These are phyloP conservation scores for Hibiscus syriacus DNA, from an alignment of 345 rosid genomes.

Conservation along the genomic window DNA sequence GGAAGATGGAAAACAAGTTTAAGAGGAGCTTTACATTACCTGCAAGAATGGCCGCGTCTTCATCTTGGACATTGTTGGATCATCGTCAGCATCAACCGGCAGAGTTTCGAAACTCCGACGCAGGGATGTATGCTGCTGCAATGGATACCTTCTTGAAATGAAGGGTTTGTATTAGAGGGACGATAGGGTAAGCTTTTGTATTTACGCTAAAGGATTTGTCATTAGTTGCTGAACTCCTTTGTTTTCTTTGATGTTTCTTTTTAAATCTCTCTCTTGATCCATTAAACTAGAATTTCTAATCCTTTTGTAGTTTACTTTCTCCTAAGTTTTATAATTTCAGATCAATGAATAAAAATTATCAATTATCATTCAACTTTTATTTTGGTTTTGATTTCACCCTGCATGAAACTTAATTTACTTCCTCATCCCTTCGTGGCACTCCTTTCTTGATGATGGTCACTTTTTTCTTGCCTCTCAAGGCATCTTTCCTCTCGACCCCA, in stretches of 20 bases:
- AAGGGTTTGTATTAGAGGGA: neutral
- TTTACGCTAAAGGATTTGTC: slow-evolving; percentile 15
- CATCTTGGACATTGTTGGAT: slow-evolving; percentile 55
- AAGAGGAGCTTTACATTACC: slow-evolving; percentile 74
- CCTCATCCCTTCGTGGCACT: neutral
- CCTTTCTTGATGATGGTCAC: slow-evolving; percentile 1
- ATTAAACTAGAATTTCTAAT: too few species aligned
- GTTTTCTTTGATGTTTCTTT: slow-evolving; percentile 12
- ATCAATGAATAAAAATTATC: too few species aligned
- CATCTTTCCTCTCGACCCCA: slow-evolving; percentile 27
- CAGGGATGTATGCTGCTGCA: slow-evolving; percentile 59
- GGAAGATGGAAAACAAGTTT: slow-evolving; percentile 64
- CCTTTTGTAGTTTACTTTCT: too few species aligned
- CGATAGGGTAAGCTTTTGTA: slow-evolving; percentile 15
- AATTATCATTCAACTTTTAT: too few species aligned
- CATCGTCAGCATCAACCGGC: slow-evolving; percentile 36
- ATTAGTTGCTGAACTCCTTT: slow-evolving; percentile 14
- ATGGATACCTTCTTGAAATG: slow-evolving; percentile 84
- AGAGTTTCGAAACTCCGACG: slow-evolving; percentile 51
- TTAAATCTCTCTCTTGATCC: too few species aligned
- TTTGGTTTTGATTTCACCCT: too few species aligned
- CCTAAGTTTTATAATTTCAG: too few species aligned
- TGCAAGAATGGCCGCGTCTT: slow-evolving; percentile 64
- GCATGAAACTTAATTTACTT: too few species aligned
- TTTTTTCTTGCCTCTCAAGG: slow-evolving; percentile 13